Evolutionary conservation across 2,329 filamentous ascomycete species (phyloP).

Genomic region (Zymoseptoria passerinii): DNA sequence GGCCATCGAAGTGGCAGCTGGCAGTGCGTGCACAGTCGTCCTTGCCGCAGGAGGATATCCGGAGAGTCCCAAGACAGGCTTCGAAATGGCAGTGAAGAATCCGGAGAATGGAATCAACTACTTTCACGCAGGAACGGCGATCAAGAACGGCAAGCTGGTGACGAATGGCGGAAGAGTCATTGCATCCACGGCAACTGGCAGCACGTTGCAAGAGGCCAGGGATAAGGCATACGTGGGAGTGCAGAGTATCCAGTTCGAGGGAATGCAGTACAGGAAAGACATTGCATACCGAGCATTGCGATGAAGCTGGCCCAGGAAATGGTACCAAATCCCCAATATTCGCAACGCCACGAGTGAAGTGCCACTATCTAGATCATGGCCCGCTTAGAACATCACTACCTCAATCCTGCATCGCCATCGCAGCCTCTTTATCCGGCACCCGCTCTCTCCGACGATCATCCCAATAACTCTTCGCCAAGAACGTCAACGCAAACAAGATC

Average conservation of each 20-base stretch:
- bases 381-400: background rate
- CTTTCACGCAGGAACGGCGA: constrained; percentile 85
- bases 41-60: constrained; percentile 89
- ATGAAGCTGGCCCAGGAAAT: constrained; percentile 4
- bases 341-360: background rate
- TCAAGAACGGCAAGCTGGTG: constrained; percentile 55
- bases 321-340: background rate
- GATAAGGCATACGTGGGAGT: constrained; percentile 81
- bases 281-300: constrained; percentile 57
- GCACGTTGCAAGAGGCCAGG: constrained; percentile 72
- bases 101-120: constrained; percentile 52
- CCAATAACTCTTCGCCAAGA: constrained; percentile 18
- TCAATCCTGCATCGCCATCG: background rate
- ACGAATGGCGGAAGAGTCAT: constrained; percentile 88
- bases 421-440: constrained; percentile 38
- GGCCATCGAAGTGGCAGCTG: constrained; percentile 28
- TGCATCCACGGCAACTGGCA: constrained; percentile 72
- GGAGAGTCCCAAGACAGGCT: constrained; percentile 74
- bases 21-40: constrained; percentile 85
- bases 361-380: background rate
- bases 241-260: constrained; percentile 69
- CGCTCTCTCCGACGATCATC: constrained; percentile 33
- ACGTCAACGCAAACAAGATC: constrained; percentile 21
- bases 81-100: constrained; percentile 46
- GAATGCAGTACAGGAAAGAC: constrained; percentile 87